Conservation (phyloP, 306 rosid species). For the Abrus pulchellus region DNA sequence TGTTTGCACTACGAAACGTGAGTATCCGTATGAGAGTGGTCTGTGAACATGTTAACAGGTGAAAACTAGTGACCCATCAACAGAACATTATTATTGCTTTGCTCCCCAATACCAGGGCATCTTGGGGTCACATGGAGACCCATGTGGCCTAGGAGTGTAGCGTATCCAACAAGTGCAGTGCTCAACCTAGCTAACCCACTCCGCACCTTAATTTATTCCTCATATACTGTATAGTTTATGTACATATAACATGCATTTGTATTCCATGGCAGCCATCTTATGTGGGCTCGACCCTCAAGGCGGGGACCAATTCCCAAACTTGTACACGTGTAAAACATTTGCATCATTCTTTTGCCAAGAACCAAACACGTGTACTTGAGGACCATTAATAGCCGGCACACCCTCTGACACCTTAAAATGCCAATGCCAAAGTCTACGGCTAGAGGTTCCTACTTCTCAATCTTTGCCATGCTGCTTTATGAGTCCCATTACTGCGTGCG, state of each 20-base stretch:
- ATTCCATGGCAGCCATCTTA: not conserved
- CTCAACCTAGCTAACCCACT: not conserved
- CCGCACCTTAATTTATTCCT: not conserved
- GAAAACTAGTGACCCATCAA: slow-evolving; percentile 8
- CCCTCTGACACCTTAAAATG: slow-evolving; percentile 42
- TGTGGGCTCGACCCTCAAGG: slow-evolving; percentile 62
- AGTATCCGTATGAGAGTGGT: slow-evolving; percentile 12
- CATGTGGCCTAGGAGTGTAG: slow-evolving; percentile 43
- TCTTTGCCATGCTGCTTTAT: slow-evolving; percentile 25
- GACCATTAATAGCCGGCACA: slow-evolving; percentile 47
- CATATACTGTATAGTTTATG: not conserved
- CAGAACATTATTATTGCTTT: slow-evolving; percentile 33
- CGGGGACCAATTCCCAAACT: slow-evolving; percentile 54
- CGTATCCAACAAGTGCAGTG: slow-evolving; percentile 33
- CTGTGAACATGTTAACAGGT: slow-evolving; percentile 36
- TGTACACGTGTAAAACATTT: slow-evolving; percentile 30
- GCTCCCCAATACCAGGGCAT: slow-evolving; percentile 59
- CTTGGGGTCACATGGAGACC: slow-evolving; percentile 53
- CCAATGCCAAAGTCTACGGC: not conserved
- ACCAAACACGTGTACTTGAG: slow-evolving; percentile 47
- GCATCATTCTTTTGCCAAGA: not conserved
- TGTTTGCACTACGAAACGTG: slow-evolving; percentile 15
- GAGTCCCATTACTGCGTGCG: not conserved
- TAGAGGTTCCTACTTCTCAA: slow-evolving; percentile 22
- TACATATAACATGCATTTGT: slow-evolving; percentile 3